Percentiles rank a stretch among this genome's conserved stretches.
These are phyloP conservation scores for Jackrogersella multiformis DNA, from an alignment of 495 filamentous ascomycete species.

Conservation along the genomic window DNA sequence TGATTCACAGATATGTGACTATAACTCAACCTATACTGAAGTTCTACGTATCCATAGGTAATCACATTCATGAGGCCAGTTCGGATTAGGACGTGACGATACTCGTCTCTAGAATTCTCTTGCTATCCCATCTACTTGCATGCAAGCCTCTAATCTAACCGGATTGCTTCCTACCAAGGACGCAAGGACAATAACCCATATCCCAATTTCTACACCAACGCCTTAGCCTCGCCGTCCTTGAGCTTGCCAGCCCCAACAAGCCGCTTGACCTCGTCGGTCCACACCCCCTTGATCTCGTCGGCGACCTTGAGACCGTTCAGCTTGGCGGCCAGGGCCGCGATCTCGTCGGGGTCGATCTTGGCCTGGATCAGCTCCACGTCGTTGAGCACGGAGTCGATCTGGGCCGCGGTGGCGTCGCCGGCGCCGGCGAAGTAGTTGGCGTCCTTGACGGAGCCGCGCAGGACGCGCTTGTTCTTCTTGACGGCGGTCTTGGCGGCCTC, in stretches of 20 bases:
- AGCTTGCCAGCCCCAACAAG: slow-evolving; percentile 82
- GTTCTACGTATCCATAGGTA: neutral
- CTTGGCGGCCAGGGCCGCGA: slow-evolving; percentile 79
- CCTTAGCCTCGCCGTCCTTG: slow-evolving; percentile 75
- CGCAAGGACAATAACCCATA: neutral
- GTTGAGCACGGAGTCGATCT: slow-evolving; percentile 82
- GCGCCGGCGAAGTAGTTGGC: slow-evolving; percentile 86
- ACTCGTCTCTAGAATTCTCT: neutral
- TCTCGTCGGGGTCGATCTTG: slow-evolving; percentile 90
- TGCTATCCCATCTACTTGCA: slow-evolving; percentile 7
- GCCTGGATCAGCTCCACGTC: slow-evolving; percentile 89
- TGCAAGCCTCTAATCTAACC: neutral
- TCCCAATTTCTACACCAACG: slow-evolving; percentile 42
- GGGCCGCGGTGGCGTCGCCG: slow-evolving; percentile 71
- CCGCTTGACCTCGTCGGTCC: slow-evolving; percentile 73
- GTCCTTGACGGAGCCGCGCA: slow-evolving; percentile 91
- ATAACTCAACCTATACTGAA: too few species aligned
- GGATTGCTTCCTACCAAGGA: too few species aligned
- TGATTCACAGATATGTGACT: too few species aligned
- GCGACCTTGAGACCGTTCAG: slow-evolving; percentile 77
- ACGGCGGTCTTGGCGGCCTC: slow-evolving; percentile 97
- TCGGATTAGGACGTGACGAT: neutral
- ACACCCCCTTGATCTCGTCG: slow-evolving; percentile 73
- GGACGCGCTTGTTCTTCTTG: slow-evolving; percentile 99
- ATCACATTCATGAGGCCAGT: neutral